Evolutionary conservation across 495 filamentous ascomycete genomes (phyloP), one percentile per base, ranked within the genome.

Genomic region (Xylaria flabelliformis): DNA sequence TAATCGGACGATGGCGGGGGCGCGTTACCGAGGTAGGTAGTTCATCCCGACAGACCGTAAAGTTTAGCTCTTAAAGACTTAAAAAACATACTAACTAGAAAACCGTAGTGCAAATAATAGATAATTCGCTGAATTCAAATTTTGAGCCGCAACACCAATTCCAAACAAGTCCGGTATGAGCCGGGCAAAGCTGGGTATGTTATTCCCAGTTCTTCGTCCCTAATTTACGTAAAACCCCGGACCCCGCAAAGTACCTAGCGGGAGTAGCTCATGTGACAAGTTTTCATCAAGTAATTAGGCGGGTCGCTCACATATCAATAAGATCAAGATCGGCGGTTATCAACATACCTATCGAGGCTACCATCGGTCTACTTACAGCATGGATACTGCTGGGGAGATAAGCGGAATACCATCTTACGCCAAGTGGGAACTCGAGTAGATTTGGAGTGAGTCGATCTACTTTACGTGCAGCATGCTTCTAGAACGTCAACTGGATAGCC

Each of bases 231-330:
- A 64, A 64, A 12, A 36, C 65, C 65, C 65, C 65, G 21, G 65
- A 67, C 65, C 65, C 65, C 65, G 61, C 61, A 64, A 61, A 42
- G 3, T 44, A 21, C 10, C 61, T 44, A 64, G 24, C 59, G 24
- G 51, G 10, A 56, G 12, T 61, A 21, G 58, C 58, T 32, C 39
- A 61, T 61, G 32, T 53, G 64, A 51, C 32, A 44, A 21, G 36
- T 67, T 67, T 56, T 56, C 65, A 67, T 67, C 65, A 42, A 26
- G 65, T 67, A 56, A 67, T 19, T 44, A 1, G 39, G 32, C 34
- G 36, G 50, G 65, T 55, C 46, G 15, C 19, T 51, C n/a, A 32
- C 29, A 29, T 67, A 42, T 39, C 48, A 56, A 19, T 42, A 55
- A 13, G 65, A 56, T 41, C 32, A 26, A 67, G 65, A 67, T 55